These are phyloP conservation scores for Selaginella moellendorffii DNA, from an alignment of 75 land plant species.

Conservation along the genomic window DNA sequence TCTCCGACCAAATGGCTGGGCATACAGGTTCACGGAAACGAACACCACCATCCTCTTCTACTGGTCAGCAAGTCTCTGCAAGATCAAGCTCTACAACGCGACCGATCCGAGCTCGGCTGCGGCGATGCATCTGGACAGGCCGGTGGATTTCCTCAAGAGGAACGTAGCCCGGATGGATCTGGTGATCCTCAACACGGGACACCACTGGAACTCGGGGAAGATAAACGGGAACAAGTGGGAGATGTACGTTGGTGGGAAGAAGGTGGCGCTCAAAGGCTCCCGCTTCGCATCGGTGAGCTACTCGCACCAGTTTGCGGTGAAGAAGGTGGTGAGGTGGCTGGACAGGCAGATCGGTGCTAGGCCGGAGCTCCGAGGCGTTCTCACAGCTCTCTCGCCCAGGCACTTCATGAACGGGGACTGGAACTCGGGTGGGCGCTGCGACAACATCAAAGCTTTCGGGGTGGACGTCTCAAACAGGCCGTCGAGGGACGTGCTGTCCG, in stretches of 20 bases:
- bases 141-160: neutral
- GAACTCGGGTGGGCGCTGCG: neutral
- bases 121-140: slow-evolving; percentile 1
- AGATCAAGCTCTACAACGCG: neutral
- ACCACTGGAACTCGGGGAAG: slow-evolving; percentile 3
- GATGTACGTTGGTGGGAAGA: neutral
- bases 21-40: neutral
- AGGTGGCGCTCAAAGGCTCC: neutral
- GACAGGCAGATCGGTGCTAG: neutral
- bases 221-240: slow-evolving; percentile 1
- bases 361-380: neutral
- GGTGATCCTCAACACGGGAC: neutral
- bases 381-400: neutral
- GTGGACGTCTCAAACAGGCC: neutral
- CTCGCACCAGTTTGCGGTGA: neutral
- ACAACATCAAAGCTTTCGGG: neutral
- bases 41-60: slow-evolving; percentile 4
- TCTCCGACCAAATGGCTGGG: neutral
- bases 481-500: neutral
- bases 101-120: neutral
- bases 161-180: neutral
- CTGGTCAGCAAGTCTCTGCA: slow-evolving; percentile 2
- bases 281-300: too few relatives aligned
- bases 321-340: neutral
- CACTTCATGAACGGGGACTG: slow-evolving; percentile 11